Base-by-base conservation (phyloP, 2,329 filamentous ascomycete species). In the Aspergillus sojae region DNA sequence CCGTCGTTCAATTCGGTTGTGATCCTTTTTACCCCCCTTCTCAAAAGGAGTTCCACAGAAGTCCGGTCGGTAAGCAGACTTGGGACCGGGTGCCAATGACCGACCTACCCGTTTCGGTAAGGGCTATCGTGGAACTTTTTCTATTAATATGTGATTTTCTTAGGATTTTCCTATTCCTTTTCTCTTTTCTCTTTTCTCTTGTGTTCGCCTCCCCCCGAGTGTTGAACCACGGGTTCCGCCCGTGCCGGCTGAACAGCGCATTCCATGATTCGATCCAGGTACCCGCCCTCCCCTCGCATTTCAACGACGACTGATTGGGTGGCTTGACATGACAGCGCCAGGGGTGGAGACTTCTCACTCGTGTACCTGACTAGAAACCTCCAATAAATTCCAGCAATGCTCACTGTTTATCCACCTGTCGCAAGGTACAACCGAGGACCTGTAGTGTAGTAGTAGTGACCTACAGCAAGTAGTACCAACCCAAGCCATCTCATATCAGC, bases 171-270 rank as follows among this genome's bases (percentile, higher is more conserved):
- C 52, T 39, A 50, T 12, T 43, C 19, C 10, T 43, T 30, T 58
- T 52, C 16, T 67, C 66, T 66, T 70, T 69, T 66, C 67, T 65
- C 67, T 67, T 66, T 70, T 52, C 52, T 36, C 19, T 36, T 21
- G 28, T 55, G 26, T 43, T 56, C 19, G 21, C 32, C 36, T 39
- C 30, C 12, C 46, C 46, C 34, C 48, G 14, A 28, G 28, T 9
- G 26, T 32, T 28, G 48, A 52, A 52, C 48, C 48, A 55, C 5
- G 36, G 34, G 52, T 55, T 65, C 65, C 62, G 63, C 61, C 59
- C 48, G 53, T 58, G 61, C 65, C 63, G 62, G 55, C 55, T 41
- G 32, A 61, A 50, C 58, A 60, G 41, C 50, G 55, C 45, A 43
- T 52, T 46, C 48, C 45, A 52, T 60, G 28, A 55, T 62, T 65